These are phyloP conservation scores for Porpolomopsis calyptriformis DNA, from an alignment of 768 basidiomycete genomes.

Conservation along the genomic window DNA sequence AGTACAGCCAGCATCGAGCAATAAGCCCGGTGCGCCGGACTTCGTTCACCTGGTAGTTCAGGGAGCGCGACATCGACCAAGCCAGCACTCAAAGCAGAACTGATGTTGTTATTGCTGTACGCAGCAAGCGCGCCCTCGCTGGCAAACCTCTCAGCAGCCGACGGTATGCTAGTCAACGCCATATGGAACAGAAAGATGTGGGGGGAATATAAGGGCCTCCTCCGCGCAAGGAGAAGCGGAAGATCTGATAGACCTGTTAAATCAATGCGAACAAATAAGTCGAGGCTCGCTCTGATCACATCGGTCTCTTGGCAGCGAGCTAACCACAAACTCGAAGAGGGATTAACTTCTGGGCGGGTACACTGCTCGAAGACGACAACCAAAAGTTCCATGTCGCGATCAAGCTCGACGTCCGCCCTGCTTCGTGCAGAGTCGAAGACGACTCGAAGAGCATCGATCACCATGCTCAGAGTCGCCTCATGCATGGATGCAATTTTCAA, in stretches of 20 bases:
- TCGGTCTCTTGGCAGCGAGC: conserved; percentile 71
- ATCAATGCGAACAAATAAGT: conserved; percentile 59
- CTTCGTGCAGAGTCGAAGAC: conserved; percentile 56
- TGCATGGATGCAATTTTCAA: conserved; percentile 48
- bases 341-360: conserved; percentile 54
- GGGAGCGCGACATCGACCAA: conserved; percentile 54
- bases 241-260: conserved; percentile 62
- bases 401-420: conserved; percentile 50
- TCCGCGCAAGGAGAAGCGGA: conserved; percentile 47
- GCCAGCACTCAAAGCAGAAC: conserved; percentile 64
- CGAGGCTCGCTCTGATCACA: conserved; percentile 63
- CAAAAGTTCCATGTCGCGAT: conserved; percentile 71
- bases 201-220: conserved; percentile 61
- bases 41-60: conserved; percentile 65
- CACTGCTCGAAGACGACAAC: conserved; percentile 79
- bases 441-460: conserved; percentile 56
- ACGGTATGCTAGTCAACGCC: conserved; percentile 63
- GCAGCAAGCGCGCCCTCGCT: conserved; percentile 72
- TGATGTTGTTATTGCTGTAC: conserved; percentile 77
- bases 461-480: conserved; percentile 50
- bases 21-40: conserved; percentile 71
- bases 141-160: conserved; percentile 77
- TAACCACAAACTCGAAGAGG: conserved; percentile 69
- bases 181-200: conserved; percentile 82
- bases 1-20: conserved; percentile 78